Conservation (phyloP, 1,284 basidiomycete species). For the Ustilago hordei region DNA sequence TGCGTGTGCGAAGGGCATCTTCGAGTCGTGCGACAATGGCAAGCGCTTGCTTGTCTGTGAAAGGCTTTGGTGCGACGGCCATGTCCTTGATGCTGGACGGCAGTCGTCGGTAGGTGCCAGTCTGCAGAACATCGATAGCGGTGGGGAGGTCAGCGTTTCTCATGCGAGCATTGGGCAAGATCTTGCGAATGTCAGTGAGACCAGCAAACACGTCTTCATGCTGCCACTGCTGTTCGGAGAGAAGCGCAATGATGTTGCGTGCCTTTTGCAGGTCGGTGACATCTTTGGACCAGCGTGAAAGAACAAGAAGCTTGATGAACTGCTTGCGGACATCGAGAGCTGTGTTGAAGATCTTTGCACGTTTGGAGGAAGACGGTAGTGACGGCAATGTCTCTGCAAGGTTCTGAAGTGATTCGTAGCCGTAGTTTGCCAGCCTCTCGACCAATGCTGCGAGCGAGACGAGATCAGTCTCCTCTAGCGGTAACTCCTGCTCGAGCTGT, state of each 20-base stretch:
- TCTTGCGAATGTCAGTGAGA: slow-evolving; percentile 77
- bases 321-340: slow-evolving; percentile 88
- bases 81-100: slow-evolving; percentile 81
- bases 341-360: slow-evolving; percentile 85
- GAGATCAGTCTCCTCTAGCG: slow-evolving; percentile 80
- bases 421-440: slow-evolving; percentile 80
- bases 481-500: slow-evolving; percentile 79
- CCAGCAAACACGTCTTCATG: slow-evolving; percentile 79
- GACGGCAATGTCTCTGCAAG: slow-evolving; percentile 89
- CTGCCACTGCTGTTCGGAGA: slow-evolving; percentile 77
- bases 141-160: slow-evolving; percentile 90
- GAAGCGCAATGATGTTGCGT: slow-evolving; percentile 62
- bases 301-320: slow-evolving; percentile 82
- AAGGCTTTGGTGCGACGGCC: slow-evolving; percentile 74
- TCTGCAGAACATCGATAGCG: slow-evolving; percentile 84
- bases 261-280: slow-evolving; percentile 52
- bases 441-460: slow-evolving; percentile 80
- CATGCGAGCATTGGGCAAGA: slow-evolving; percentile 72
- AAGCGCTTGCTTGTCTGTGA: slow-evolving; percentile 77
- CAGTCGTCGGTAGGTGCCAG: slow-evolving; percentile 82
- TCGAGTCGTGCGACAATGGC: slow-evolving; percentile 80
- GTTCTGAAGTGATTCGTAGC: slow-evolving; percentile 85
- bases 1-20: slow-evolving; percentile 79
- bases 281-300: slow-evolving; percentile 62
- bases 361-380: slow-evolving; percentile 83